These are phyloP conservation scores for Sordariomycetes sp. DNA, from an alignment of 2,329 filamentous ascomycete genomes.

Conservation along the genomic window DNA sequence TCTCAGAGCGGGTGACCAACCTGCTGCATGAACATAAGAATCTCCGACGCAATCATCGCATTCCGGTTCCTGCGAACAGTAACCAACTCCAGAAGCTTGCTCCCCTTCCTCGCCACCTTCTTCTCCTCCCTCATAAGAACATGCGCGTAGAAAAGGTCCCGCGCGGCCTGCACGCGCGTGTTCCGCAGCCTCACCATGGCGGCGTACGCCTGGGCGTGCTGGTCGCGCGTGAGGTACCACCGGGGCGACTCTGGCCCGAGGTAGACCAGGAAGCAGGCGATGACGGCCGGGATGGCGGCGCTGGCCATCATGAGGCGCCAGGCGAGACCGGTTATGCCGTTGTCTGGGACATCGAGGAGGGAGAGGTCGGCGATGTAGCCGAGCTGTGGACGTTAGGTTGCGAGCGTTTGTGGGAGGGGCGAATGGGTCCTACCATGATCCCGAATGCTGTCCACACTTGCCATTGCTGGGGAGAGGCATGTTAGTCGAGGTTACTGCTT, in stretches of 20 bases:
- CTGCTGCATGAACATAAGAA: slow-evolving; percentile 59
- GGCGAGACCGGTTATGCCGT: slow-evolving; percentile 41
- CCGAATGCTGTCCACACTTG: slow-evolving; percentile 37
- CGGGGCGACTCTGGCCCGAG: slow-evolving; percentile 36
- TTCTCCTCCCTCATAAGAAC: slow-evolving; percentile 46
- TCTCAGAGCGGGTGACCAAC: slow-evolving; percentile 22
- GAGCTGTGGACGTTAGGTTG: slow-evolving; percentile 12
- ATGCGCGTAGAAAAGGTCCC: slow-evolving; percentile 46
- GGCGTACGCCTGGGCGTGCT: slow-evolving; percentile 34
- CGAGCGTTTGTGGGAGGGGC: background rate
- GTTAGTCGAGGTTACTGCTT: background rate
- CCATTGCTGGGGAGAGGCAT: background rate
- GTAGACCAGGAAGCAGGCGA: slow-evolving; percentile 44
- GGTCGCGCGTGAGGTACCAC: slow-evolving; percentile 37
- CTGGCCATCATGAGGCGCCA: slow-evolving; percentile 64
- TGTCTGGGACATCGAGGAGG: slow-evolving; percentile 46
- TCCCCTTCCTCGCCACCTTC: slow-evolving; percentile 18
- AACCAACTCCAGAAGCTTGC: slow-evolving; percentile 34
- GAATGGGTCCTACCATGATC: slow-evolving; percentile 26
- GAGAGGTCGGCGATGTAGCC: slow-evolving; percentile 51
- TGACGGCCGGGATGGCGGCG: slow-evolving; percentile 52
- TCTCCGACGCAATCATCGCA: slow-evolving; percentile 48
- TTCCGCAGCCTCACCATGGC: slow-evolving; percentile 35
- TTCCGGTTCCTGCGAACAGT: slow-evolving; percentile 44
- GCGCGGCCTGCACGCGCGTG: slow-evolving; percentile 40